Conservation (phyloP, 805 yeast species). For the Candida wancherniae region DNA sequence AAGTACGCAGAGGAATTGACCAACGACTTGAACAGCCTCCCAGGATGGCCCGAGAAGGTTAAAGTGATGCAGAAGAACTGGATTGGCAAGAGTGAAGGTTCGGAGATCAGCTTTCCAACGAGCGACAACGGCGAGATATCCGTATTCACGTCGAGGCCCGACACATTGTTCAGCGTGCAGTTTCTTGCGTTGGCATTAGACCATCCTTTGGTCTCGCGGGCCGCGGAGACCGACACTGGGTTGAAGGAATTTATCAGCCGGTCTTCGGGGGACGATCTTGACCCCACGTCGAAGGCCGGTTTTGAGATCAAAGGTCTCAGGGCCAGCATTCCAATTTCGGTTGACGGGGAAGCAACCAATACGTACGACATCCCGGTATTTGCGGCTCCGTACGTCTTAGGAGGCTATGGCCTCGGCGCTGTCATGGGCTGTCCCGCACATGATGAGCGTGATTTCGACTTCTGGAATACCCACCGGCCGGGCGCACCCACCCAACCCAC, state of each 20-base stretch:
- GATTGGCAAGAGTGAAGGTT: slow-evolving; percentile 88
- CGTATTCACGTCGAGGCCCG: slow-evolving; percentile 86
- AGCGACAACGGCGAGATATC: slow-evolving; percentile 26
- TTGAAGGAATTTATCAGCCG: slow-evolving; percentile 46
- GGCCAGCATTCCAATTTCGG: slow-evolving; percentile 57
- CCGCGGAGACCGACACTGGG: slow-evolving; percentile 33
- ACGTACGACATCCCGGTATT: slow-evolving; percentile 58
- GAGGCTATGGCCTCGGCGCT: slow-evolving; percentile 83
- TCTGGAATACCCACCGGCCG: slow-evolving; percentile 68
- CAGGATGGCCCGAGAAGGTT: slow-evolving; percentile 85
- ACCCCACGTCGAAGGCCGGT: slow-evolving; percentile 46
- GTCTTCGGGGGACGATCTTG: slow-evolving; percentile 41
- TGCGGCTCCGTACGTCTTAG: slow-evolving; percentile 86
- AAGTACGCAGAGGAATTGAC: slow-evolving; percentile 66
- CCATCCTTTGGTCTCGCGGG: slow-evolving; percentile 53
- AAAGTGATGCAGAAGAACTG: slow-evolving; percentile 88
- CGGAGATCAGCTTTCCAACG: slow-evolving; percentile 54
- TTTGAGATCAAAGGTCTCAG: slow-evolving; percentile 40
- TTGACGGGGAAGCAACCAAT: slow-evolving; percentile 16
- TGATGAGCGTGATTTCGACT: slow-evolving; percentile 76
- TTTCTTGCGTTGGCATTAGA: slow-evolving; percentile 72
- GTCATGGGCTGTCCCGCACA: slow-evolving; percentile 99
- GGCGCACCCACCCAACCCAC: slow-evolving; percentile 36
- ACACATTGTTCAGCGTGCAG: slow-evolving; percentile 79
- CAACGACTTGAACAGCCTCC: slow-evolving; percentile 55